These are phyloP conservation scores for Casuarina cunninghamiana DNA, from an alignment of 306 rosid species.

Conservation along the genomic window DNA sequence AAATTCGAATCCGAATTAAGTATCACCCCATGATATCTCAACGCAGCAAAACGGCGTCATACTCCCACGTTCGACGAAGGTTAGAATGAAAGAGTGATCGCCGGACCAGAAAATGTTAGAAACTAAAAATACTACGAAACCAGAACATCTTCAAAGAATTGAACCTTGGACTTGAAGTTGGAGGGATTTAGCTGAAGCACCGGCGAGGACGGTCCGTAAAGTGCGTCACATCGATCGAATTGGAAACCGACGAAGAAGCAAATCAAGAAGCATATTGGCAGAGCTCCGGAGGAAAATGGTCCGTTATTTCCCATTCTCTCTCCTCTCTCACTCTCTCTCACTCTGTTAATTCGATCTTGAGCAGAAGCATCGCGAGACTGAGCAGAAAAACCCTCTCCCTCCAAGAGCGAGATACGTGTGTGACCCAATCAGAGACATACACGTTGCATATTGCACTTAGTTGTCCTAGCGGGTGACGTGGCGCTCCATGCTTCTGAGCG, in stretches of 20 bases:
- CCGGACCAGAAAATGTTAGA: slow-evolving; percentile 12
- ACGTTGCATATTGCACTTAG: slow-evolving; percentile 26
- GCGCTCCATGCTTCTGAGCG: not conserved
- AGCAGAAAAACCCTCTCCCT: slow-evolving; percentile 1
- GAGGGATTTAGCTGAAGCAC: slow-evolving; percentile 89
- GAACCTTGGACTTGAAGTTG: slow-evolving; percentile 95
- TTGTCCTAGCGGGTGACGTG: not conserved
- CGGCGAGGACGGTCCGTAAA: slow-evolving; percentile 88
- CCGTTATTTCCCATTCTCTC: slow-evolving; percentile 30
- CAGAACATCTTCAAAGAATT: not conserved
- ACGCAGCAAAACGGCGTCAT: not conserved
- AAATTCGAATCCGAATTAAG: not conserved
- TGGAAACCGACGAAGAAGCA: slow-evolving; percentile 21
- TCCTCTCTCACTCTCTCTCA: slow-evolving; percentile 20
- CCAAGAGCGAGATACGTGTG: slow-evolving; percentile 54
- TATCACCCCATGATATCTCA: not conserved
- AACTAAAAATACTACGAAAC: not conserved
- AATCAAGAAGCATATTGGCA: slow-evolving; percentile 30
- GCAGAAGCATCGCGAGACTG: slow-evolving; percentile 31
- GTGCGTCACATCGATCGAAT: slow-evolving; percentile 55
- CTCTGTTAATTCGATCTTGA: slow-evolving; percentile 13
- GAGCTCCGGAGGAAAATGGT: slow-evolving; percentile 22
- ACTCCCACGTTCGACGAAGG: not conserved
- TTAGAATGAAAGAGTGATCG: slow-evolving; percentile 16
- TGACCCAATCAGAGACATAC: slow-evolving; percentile 44